Evolutionary conservation across 1,284 basidiomycete species (phyloP), one percentile per base, ranked within the genome.

Genomic region (Boletus mariae): DNA sequence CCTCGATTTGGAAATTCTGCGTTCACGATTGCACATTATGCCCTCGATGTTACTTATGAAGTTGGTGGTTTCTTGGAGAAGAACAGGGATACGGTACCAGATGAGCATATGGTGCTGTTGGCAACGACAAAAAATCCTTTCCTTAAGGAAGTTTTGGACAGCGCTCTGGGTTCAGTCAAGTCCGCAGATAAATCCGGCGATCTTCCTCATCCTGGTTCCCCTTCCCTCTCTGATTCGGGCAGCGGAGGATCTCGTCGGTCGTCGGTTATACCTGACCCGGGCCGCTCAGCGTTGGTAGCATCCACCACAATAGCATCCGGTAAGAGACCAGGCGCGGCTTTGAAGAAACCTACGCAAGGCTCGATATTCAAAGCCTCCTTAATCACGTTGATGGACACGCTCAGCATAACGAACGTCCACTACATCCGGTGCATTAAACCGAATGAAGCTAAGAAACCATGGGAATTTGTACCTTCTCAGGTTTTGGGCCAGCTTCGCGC

Each of bases 371-470:
- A 99, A 71, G 85, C 88, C 5, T 98, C 95, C 0, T 75, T 99
- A 45, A 90, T 93, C 68, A 90, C 85, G 50, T 78, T 99, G 45
- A 99, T 99, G 96, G 92, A 96, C 47, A 99, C 97, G 1, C 89
- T 99, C 61, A 91, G 93, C 65, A 88, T 92, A 57, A 99, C 97
- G 23, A 98, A 99, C 65, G 97, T 98, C 1, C 97, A 99, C 71
- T 99, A 99, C 69, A 99, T 99, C 64, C 87, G 97, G 51, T 99
- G 97, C 73, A 99, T 99, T 79, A 99, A 99, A 72, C 97, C 97
- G 2, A 99, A 99, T 70, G 97, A 99, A 67, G 81, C 84, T 58
- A 99, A 99, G 75, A 84, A 81, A 55, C 94, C 97, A 20, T 99
- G 97, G 97, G 92, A 94, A 68, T 95, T 98, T 64, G 87, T 92